Percentiles rank a stretch among this genome's conserved stretches.
These are phyloP conservation scores for Apiospora pterosperma DNA, from an alignment of 2,329 filamentous ascomycete genomes.

Conservation along the genomic window DNA sequence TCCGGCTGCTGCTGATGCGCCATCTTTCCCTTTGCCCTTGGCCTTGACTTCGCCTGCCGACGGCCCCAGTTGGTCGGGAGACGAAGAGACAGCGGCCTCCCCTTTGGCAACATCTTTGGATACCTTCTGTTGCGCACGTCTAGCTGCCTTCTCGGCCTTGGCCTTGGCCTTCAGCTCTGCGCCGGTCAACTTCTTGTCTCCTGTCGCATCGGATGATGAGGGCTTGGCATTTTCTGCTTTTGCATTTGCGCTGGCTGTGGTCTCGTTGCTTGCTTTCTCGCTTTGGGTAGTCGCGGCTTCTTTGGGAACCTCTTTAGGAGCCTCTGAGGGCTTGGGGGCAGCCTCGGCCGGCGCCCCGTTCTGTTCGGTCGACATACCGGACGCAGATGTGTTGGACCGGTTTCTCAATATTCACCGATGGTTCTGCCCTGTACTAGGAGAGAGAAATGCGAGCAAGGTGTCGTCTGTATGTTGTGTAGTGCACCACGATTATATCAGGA, in stretches of 20 bases:
- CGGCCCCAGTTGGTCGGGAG: conserved; percentile 34
- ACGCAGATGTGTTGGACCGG: background rate
- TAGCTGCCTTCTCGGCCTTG: conserved; percentile 87
- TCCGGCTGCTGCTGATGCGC: conserved; percentile 23
- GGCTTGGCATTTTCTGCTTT: conserved; percentile 15
- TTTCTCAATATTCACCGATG: background rate
- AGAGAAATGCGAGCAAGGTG: background rate
- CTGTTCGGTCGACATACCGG: conserved; percentile 5
- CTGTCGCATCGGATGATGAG: conserved; percentile 20
- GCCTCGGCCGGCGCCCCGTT: conserved; percentile 2
- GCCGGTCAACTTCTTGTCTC: conserved; percentile 57
- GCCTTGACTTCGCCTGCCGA: conserved; percentile 42
- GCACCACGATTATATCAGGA: background rate
- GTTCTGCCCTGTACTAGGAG: background rate
- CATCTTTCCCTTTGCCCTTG: conserved; percentile 45
- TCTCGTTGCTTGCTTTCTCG: background rate
- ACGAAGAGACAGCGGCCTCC: conserved; percentile 27
- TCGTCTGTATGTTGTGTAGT: background rate
- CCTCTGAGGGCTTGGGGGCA: background rate
- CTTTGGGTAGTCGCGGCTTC: background rate
- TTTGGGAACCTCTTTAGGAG: background rate
- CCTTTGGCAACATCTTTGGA: conserved; percentile 43
- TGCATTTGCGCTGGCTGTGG: conserved; percentile 13
- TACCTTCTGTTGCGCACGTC: conserved; percentile 69
- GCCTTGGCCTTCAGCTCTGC: conserved; percentile 85